Evolutionary conservation across 2,329 filamentous ascomycete species (phyloP).

Genomic region (Lasiodiplodia sp.): DNA sequence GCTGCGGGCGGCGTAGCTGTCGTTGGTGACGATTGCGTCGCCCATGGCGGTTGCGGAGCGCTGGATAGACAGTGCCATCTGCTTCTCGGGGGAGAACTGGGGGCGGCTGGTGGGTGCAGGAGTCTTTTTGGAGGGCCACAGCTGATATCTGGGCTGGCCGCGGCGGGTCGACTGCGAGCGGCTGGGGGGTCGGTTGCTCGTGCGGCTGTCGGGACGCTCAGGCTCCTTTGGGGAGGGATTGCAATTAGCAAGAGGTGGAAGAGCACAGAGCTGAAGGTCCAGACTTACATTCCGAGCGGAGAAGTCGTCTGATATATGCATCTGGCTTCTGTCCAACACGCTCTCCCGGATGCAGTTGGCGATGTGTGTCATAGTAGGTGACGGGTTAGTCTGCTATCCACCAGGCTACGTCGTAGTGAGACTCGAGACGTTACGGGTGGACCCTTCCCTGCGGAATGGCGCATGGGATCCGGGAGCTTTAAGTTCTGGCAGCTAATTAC

Average conservation of each 20-base stretch:
- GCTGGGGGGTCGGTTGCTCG: slow-evolving; percentile 13
- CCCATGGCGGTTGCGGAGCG: slow-evolving; percentile 50
- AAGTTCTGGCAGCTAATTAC: slow-evolving; percentile 27
- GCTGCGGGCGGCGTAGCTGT: slow-evolving; percentile 46
- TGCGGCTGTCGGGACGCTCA: slow-evolving; percentile 16
- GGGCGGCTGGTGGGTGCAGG: slow-evolving; percentile 13
- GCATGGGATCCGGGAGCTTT: slow-evolving; percentile 28
- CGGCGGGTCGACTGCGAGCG: slow-evolving; percentile 18
- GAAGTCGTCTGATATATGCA: slow-evolving; percentile 42
- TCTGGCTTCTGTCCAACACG: slow-evolving; percentile 40
- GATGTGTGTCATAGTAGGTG: slow-evolving; percentile 51
- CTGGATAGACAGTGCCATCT: slow-evolving; percentile 45
- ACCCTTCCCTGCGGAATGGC: slow-evolving; percentile 26
- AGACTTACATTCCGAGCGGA: slow-evolving; percentile 23
- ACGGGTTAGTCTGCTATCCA: slow-evolving; percentile 12
- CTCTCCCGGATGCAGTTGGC: slow-evolving; percentile 50
- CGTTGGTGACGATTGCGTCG: slow-evolving; percentile 46
- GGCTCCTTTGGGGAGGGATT: slow-evolving; percentile 7
- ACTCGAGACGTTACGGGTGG: slow-evolving; percentile 29
- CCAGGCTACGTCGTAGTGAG: slow-evolving; percentile 26
- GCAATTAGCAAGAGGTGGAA: slow-evolving; percentile 30
- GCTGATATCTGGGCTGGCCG: slow-evolving; percentile 42
- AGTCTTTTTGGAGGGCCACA: slow-evolving; percentile 41
- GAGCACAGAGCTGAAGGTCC: slow-evolving; percentile 20
- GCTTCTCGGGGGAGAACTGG: slow-evolving; percentile 37